A percentile compares a stretch with the other conserved stretches of the same genome.
Evolutionary conservation across 2,329 filamentous ascomycete species (phyloP).

Genomic region (Clonostachys rosea): DNA sequence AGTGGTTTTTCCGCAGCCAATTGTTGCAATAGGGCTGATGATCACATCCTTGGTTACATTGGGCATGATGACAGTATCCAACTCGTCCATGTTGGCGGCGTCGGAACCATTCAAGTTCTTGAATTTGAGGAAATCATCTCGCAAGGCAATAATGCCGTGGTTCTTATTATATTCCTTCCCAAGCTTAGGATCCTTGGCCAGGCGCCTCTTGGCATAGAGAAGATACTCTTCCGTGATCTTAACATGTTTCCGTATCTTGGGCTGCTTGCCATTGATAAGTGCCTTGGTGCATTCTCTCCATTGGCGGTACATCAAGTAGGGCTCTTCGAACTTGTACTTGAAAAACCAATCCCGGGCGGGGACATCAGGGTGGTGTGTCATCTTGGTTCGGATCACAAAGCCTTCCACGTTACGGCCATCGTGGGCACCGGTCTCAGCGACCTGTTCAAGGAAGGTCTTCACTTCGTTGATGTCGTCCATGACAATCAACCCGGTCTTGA

Average conservation of each 20-base stretch:
- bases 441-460: constrained; percentile 74
- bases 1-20: constrained; percentile 97
- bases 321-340: constrained; percentile 99
- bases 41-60: constrained; percentile 66
- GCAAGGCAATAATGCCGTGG: constrained; percentile 89
- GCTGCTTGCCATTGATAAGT: constrained; percentile 69
- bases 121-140: constrained; percentile 80
- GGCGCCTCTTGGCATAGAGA: constrained; percentile 68
- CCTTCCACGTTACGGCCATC: constrained; percentile 92
- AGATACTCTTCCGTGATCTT: constrained; percentile 91
- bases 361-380: constrained; percentile 41
- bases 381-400: constrained; percentile 90
- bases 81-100: constrained; percentile 71
- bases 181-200: constrained; percentile 64
- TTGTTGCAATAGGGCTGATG: constrained; percentile 85
- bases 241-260: constrained; percentile 80
- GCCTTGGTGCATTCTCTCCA: constrained; percentile 97
- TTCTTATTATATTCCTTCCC: constrained; percentile 74
- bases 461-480: constrained; percentile 72
- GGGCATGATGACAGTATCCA: constrained; percentile 35
- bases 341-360: constrained; percentile 96
- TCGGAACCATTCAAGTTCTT: constrained; percentile 85
- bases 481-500: constrained; percentile 75
- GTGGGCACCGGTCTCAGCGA: constrained; percentile 85
- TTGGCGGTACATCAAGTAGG: constrained; percentile 97